Evolutionary conservation across 2,329 filamentous ascomycete genomes (phyloP), one percentile per base, ranked within the genome.

Genomic region (Hymenoscyphus occultus): DNA sequence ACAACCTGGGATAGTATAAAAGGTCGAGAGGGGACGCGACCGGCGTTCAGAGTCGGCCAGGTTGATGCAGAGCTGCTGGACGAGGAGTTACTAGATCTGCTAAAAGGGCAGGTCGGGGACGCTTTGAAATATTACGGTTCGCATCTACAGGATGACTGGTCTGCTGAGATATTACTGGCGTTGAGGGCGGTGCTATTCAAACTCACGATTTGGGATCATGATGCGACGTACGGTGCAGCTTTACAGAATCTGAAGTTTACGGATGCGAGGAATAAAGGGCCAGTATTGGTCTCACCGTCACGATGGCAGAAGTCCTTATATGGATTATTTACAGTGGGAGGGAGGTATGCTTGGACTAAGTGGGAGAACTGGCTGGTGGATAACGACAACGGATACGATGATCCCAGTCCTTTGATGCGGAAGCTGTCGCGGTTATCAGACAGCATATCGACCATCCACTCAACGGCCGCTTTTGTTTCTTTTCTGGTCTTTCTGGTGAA

Each of bases 1-100:
- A 78, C 79, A 45, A 78, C 86, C 63, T 96, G 90, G 92, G 86
- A 93, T 74, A 80, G 84, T 4, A 79, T 94, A 54, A 86, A 86
- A 48, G 88, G 90, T 5, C 87, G 90, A 66, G 88, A 93, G 74
- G 92, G 92, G 56, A 94, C 91, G 31, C 83, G 87, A 16, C 94
- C 95, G 5, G 89, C 91, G 12, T 97, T 97, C 76, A 89, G 95
- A 62, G 95, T 99, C 35, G 93, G 94, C 35, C 95, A 99, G 79
- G 92, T 98, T 56, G 95, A 99, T 77, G 93, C 95, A 45, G 95
- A 98, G 77, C 82, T 99, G 60, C 84, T 99, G 19, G 95, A 99
- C 77, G 92, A 97, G 75, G 95, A 98, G 79, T 83, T 99, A 57
- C 82, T 98, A 31, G 86, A 86, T n/a, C 83, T 98, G 69, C 81